Percentiles rank a stretch among this genome's conserved stretches.
Conservation (phyloP, 805 yeast genomes). For the Scheffersomyces lignosus region DNA sequence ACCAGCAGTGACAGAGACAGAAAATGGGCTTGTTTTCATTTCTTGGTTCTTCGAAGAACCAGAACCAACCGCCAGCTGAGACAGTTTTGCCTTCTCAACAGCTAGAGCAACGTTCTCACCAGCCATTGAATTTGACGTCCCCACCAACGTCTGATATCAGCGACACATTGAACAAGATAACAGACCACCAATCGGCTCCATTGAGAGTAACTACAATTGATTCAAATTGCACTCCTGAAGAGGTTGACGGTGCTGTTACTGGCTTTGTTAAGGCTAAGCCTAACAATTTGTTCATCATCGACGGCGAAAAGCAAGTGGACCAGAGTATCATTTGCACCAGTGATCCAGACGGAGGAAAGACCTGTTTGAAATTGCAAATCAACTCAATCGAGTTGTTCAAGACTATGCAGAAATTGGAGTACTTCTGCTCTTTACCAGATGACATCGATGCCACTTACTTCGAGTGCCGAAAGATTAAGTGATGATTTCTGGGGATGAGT, state of each 20-base stretch:
- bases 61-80: slow-evolving; percentile 2
- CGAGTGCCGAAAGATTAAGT: slow-evolving; percentile 46
- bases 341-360: slow-evolving; percentile 41
- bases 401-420: slow-evolving; percentile 49
- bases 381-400: slow-evolving; percentile 45
- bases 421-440: slow-evolving; percentile 51
- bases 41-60: too few relatives aligned
- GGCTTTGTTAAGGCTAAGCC: slow-evolving; percentile 33
- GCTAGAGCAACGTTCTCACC: slow-evolving; percentile 28
- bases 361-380: slow-evolving; percentile 44
- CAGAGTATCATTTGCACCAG: slow-evolving; percentile 49
- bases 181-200: slow-evolving; percentile 9
- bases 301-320: slow-evolving; percentile 37
- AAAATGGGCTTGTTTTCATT: slow-evolving; percentile 19
- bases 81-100: slow-evolving; percentile 11
- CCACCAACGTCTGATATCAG: slow-evolving; percentile 21
- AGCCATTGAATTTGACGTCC: slow-evolving; percentile 20
- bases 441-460: slow-evolving; percentile 51
- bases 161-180: slow-evolving; percentile 28
- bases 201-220: slow-evolving; percentile 2
- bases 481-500: slow-evolving; percentile 1
- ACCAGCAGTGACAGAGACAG: too few relatives aligned
- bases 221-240: background rate
- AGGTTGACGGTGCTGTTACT: slow-evolving; percentile 18
- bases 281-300: slow-evolving; percentile 37